These are phyloP conservation scores for Plasmodium fragile DNA, from an alignment of 169 alveolate genomes.

Conservation along the genomic window DNA sequence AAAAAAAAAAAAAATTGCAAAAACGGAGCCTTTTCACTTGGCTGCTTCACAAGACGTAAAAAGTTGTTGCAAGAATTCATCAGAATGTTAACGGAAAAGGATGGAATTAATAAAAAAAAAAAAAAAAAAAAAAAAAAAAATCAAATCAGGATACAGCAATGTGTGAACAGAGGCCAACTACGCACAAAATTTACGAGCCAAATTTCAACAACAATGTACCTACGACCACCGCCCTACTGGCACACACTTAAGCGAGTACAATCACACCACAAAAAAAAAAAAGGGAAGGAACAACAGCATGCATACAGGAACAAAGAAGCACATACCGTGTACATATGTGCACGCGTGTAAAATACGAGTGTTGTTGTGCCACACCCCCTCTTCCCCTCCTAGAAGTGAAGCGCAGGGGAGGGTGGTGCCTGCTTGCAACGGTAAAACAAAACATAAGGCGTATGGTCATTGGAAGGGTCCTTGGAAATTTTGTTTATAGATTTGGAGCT, in stretches of 20 bases:
- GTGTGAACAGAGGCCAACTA: background rate
- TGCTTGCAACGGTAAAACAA: conserved; percentile 84
- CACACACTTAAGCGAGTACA: background rate
- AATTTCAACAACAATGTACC: background rate
- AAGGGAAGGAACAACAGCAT: background rate
- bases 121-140: background rate
- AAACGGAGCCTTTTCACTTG: background rate
- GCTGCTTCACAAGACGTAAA: background rate
- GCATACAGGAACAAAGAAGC: background rate
- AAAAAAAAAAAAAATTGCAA: background rate
- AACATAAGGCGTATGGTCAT: conserved; percentile 86
- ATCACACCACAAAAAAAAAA: background rate
- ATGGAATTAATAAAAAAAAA: background rate
- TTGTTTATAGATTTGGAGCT: conserved; percentile 72
- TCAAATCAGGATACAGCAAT: background rate
- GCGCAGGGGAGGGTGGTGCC: conserved; percentile 82
- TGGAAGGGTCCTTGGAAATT: conserved; percentile 77
- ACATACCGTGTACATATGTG: background rate
- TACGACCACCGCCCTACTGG: background rate
- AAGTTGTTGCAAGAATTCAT: background rate
- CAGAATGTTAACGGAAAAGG: background rate
- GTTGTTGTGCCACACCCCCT: background rate
- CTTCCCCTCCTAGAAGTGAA: conserved; percentile 10
- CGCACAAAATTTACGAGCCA: background rate
- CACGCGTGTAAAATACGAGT: background rate